Base-by-base conservation (phyloP, 163 green algal species). In the Volvox carteri region DNA sequence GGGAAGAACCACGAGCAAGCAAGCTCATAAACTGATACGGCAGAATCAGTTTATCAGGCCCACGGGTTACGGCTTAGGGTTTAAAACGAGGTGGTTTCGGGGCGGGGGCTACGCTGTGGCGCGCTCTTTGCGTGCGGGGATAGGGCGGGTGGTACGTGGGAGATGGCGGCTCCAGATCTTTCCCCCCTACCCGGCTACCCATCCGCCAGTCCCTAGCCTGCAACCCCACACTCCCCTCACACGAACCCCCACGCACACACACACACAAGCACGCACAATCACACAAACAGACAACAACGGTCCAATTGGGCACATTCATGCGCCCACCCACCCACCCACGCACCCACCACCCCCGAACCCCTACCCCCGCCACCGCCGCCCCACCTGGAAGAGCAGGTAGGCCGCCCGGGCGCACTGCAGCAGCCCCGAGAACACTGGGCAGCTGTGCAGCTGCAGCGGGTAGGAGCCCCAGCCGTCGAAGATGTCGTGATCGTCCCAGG, bases 401-500 rank as follows among this genome's bases (percentile, higher is more conserved):
- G 96, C 95, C n/a, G 86, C 92, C 12, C 89, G 58, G 5, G 93
- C 93, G 16, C 90, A 86, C 4, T 52, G 68, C 78, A 93, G 96
- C 23, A 97, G 58, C 11, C 79, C 90, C 39, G 78, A 48, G 84
- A 93, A 95, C 37, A 98, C 91, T 1, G 78, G 62, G 86, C 94
- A 95, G 44, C 74, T 67, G 85, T 97, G 95, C 74, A 96, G 92
- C 14, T 83, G 50, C 6, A 90, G 54, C 7, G 93, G 93, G 80
- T 97, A 98, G n/a, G 78, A 93, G 28, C 93, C 95, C 88, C 93
- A 97, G 46, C 92, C 92, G 68, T 93, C 91, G 46, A 83, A 96
- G 56, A 95, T 94, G 85, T 97, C 95, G 80, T 97, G 95, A 78
- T 97, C 95, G 72, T 97, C 95, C 92, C 93, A 97, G 19, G 92